Percentiles rank a stretch among this genome's conserved stretches.
These are phyloP conservation scores for Eruca vesicaria DNA, from an alignment of 441 rosid species.

Conservation along the genomic window DNA sequence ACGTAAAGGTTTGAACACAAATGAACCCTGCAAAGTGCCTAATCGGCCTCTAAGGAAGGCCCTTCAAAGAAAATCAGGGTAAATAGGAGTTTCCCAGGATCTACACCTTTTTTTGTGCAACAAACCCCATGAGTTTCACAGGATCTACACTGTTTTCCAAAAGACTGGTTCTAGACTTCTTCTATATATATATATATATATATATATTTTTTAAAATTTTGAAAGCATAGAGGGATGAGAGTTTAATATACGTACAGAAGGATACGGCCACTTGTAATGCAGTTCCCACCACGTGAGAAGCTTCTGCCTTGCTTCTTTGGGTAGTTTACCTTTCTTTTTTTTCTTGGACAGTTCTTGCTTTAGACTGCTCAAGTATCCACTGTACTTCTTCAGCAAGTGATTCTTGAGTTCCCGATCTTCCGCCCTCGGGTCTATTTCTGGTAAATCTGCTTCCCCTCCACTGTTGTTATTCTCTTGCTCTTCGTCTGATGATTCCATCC, in stretches of 20 bases:
- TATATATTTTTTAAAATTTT: neutral
- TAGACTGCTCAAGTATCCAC: constrained; percentile 89
- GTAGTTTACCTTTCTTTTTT: constrained; percentile 96
- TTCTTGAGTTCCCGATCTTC: constrained; percentile 92
- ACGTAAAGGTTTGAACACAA: neutral
- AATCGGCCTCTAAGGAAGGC: neutral
- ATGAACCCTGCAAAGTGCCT: neutral
- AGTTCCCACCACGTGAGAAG: constrained; percentile 98
- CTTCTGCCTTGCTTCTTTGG: constrained; percentile 98
- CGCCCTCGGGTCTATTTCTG: constrained; percentile 86
- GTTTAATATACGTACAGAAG: constrained; percentile 56
- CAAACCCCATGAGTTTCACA: too few species aligned
- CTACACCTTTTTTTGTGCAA: too few species aligned
- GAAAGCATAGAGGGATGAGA: constrained; percentile 1
- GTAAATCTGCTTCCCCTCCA: constrained; percentile 76
- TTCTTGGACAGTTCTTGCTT: constrained; percentile 97
- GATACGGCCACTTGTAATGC: constrained; percentile 99
- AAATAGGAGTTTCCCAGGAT: neutral
- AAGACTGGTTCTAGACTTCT: neutral
- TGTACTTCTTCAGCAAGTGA: constrained; percentile 80
- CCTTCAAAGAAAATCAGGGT: neutral
- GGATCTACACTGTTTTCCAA: neutral
- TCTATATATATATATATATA: too few species aligned
- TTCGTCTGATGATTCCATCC: constrained; percentile 82
- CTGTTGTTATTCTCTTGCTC: constrained; percentile 89